Base-by-base conservation (phyloP, 345 rosid genomes). In the Arabis hirsuta region DNA sequence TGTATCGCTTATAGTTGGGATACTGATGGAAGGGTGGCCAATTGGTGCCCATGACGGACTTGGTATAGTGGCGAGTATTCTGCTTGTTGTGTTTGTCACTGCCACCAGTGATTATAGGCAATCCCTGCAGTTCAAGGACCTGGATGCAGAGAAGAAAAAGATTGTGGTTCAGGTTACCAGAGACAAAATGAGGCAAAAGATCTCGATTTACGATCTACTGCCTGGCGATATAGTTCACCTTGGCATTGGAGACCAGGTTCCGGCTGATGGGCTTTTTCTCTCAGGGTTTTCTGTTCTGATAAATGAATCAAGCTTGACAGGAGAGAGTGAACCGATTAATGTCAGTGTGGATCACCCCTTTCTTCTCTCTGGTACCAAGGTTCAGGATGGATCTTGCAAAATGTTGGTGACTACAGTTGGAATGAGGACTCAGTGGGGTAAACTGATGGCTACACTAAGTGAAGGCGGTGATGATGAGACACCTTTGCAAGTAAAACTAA, bases 351-450 rank as follows among this genome's bases (percentile, higher is more conserved):
- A 36, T 12, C 78, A 74, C 55, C 96, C 96, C 9, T 91, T 84
- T 79, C 86, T 91, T 69, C 88, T 87, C 24, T 88, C 90, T 24
- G 97, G 97, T 48, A 80, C 90, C 29, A 87, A 85, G 79, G 92
- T 88, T 75, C 87, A 83, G 76, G 82, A 85, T 71, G 97, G 97
- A 14, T 78, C 91, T 46, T 89, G 92, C 76, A 82, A 84, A 73
- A 94, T 94, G 98, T 76, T 91, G 48, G 87, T 91, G 67, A 88
- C 96, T 60, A 74, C 89, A 2, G 97, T 91, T 63, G 98, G 97
- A 52, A 91, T 85, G 95, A 88, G 94, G 79, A 94, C 97, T 31
- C 88, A 82, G 19, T 89, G 96, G 96, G 97, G 96, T 14, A 85
- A 91, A 71, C 76, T 89, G 81, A 89, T 91, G 93, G 88, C 94